Base-by-base conservation (phyloP, 768 basidiomycete genomes). In the Panellus pusillus region DNA sequence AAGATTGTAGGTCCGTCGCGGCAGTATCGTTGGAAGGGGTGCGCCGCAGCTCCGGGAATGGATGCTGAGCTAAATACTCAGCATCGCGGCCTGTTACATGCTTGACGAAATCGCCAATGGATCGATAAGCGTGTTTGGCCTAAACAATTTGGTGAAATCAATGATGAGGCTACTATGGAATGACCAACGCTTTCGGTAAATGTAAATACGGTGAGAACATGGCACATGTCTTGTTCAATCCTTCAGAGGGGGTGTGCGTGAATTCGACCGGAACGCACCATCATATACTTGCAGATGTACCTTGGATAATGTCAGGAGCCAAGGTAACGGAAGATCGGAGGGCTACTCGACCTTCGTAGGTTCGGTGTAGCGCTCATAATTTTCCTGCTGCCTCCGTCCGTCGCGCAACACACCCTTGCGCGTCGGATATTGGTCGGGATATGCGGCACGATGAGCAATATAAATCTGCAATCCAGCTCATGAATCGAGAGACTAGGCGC, bases 211-310 rank as follows among this genome's bases (percentile, higher is more conserved):
- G 87, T 87, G 52, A 87, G 69, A 35, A 88, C 88, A 69, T 90
- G 87, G 50, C 85, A 86, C 75, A 85, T 86, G 19, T 82, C 84
- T 86, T 28, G 19, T 14, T 12, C 13, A 12, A 3, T 2, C 24
- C 11, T 32, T 24, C n/a, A 46, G 20, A 36, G 17, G 19, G 24
- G 12, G 41, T 50, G 3, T 44, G 37, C n/a, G 45, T n/a, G 20
- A 20, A 31, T 17, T 8, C 37, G 27, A 18, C 24, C 7, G 27
- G 32, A 29, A 19, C 74, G 29, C 57, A 84, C 84, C 87, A 63
- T 91, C 89, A 62, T 80, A 89, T 0, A 88, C 79, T 65, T 90
- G 89, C 0, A 90, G 72, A 68, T 89, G 87, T 44, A 90, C 87
- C 77, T 86, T 53, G 15, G 44, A 32, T 45, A 29, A 20, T 48